Evolutionary conservation across 257 asterid species (phyloP).

Genomic region (Petrea volubilis): DNA sequence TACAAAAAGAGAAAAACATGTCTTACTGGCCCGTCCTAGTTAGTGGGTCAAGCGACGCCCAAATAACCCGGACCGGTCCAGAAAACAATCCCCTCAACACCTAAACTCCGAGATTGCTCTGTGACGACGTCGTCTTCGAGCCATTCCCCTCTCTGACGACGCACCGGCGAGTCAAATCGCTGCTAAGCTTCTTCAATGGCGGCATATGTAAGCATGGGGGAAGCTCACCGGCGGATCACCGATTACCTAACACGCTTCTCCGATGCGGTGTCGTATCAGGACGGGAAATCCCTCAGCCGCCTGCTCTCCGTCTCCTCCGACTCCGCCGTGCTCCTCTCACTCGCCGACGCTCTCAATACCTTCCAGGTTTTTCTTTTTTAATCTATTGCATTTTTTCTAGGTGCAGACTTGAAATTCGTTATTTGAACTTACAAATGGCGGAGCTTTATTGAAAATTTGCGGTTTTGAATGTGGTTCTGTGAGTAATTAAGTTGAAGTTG

Average conservation of each 20-base stretch:
- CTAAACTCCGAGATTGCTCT: not conserved
- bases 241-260: constrained; percentile 77
- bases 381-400: not conserved
- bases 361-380: constrained; percentile 62
- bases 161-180: constrained; percentile 9
- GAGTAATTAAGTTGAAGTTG: not conserved
- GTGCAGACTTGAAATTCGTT: not conserved
- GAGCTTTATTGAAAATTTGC: constrained; percentile 11
- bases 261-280: constrained; percentile 77
- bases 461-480: not conserved
- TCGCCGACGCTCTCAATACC: constrained; percentile 81
- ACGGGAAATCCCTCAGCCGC: constrained; percentile 68
- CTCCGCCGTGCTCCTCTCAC: constrained; percentile 57
- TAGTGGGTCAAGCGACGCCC: not conserved
- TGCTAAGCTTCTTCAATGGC: constrained; percentile 44
- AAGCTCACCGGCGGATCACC: constrained; percentile 75
- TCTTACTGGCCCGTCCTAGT: not conserved
- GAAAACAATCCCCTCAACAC: not conserved
- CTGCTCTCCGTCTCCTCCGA: constrained; percentile 75
- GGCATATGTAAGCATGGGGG: constrained; percentile 85
- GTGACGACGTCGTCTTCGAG: not conserved
- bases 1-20: no score
- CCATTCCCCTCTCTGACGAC: not conserved
- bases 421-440: not conserved
- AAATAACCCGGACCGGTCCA: not conserved